Percentiles rank a stretch among this genome's conserved stretches.
These are phyloP conservation scores for Lentinula aciculospora DNA, from an alignment of 768 basidiomycete genomes.

Conservation along the genomic window DNA sequence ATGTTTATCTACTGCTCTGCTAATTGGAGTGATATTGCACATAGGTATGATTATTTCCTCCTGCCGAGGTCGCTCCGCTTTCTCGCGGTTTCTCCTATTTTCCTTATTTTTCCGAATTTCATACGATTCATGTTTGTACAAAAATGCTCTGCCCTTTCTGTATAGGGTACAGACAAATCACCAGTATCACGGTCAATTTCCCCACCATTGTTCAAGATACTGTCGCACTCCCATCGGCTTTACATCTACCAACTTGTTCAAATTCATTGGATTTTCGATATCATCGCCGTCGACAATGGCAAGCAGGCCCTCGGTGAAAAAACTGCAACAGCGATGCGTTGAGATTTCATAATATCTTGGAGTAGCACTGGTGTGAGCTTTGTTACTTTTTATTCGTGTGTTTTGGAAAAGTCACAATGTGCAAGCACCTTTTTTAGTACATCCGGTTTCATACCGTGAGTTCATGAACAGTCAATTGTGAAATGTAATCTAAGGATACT, in stretches of 20 bases:
- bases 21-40: too few species aligned
- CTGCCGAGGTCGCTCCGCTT: too few species aligned
- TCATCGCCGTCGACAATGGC: not conserved
- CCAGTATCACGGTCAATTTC: not conserved
- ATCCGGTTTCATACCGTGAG: not conserved
- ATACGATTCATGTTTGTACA: too few species aligned
- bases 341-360: not conserved
- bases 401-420: not conserved
- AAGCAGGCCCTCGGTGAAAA: not conserved
- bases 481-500: too few species aligned
- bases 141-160: too few species aligned
- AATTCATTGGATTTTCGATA: not conserved
- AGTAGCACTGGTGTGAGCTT: not conserved
- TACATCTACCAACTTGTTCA: slow-evolving; percentile 2
- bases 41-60: too few species aligned
- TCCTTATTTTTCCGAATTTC: too few species aligned
- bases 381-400: too few species aligned
- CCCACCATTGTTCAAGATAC: slow-evolving; percentile 2
- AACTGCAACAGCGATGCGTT: slow-evolving; percentile 6
- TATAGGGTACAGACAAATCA: not conserved
- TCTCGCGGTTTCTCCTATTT: too few species aligned
- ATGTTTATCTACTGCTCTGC: too few species aligned
- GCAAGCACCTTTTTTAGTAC: not conserved
- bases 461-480: too few species aligned
- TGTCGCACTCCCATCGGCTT: slow-evolving; percentile 1